These are phyloP conservation scores for Odonthalia washingtoniensis DNA, from an alignment of 31 red algal genomes.

Conservation along the genomic window DNA sequence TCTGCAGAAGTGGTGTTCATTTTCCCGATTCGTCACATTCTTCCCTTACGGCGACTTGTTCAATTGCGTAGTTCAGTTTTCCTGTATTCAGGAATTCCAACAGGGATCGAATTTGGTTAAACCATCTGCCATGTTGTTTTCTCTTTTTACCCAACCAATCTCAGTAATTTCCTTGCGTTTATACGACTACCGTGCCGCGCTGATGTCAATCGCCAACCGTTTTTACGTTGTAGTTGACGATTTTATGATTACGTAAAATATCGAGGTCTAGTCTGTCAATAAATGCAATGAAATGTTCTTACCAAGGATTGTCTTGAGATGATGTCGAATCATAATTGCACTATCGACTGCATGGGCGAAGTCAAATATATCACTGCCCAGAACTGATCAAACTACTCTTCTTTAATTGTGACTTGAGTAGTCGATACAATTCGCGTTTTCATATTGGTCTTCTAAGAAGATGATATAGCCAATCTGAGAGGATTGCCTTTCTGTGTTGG, in stretches of 20 bases:
- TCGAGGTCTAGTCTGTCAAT: slow-evolving; percentile 24
- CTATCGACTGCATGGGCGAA: slow-evolving; percentile 37
- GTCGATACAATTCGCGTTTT: neutral
- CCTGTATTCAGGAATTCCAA: too few relatives aligned
- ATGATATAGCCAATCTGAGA: slow-evolving; percentile 42
- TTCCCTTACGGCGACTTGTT: too few relatives aligned
- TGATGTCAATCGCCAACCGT: slow-evolving; percentile 19
- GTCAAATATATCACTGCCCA: slow-evolving; percentile 19
- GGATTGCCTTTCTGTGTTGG: too few relatives aligned
- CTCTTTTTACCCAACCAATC: too few relatives aligned
- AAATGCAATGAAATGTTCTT: slow-evolving; percentile 2
- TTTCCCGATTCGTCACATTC: too few relatives aligned
- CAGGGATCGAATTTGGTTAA: slow-evolving; percentile 34
- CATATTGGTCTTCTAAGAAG: neutral
- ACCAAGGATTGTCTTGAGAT: slow-evolving; percentile 13
- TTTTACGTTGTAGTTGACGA: slow-evolving; percentile 11
- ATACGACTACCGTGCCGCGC: slow-evolving; percentile 9
- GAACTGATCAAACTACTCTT: slow-evolving; percentile 12
- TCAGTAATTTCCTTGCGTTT: neutral
- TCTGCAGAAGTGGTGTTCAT: too few relatives aligned
- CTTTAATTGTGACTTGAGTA: slow-evolving; percentile 18
- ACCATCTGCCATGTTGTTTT: slow-evolving; percentile 37
- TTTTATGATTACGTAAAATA: slow-evolving; percentile 35
- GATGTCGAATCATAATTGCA: neutral
- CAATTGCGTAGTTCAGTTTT: too few relatives aligned